Evolutionary conservation across 495 filamentous ascomycete species (phyloP).

Genomic region (Umbilicaria muhlenbergii): DNA sequence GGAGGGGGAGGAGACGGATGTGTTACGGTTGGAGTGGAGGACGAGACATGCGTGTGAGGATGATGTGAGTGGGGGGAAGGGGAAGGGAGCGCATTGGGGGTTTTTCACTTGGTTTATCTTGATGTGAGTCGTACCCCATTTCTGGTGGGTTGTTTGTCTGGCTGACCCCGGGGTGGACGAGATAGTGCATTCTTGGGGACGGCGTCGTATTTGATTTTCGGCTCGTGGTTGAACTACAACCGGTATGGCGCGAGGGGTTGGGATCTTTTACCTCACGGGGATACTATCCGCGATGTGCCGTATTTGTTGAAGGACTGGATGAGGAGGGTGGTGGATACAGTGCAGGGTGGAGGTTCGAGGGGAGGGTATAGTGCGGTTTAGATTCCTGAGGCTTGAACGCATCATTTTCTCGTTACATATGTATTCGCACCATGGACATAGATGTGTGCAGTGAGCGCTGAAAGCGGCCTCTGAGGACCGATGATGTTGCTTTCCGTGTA

Average conservation of each 20-base stretch:
- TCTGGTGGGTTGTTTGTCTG: neutral
- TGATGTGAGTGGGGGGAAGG: slow-evolving; percentile 26
- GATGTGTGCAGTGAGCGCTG: too few relatives aligned
- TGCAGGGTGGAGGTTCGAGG: slow-evolving; percentile 65
- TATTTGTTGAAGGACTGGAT: slow-evolving; percentile 85
- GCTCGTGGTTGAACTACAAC: slow-evolving; percentile 98
- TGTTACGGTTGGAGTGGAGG: slow-evolving; percentile 63
- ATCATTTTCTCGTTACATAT: too few relatives aligned
- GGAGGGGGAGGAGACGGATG: slow-evolving; percentile 31
- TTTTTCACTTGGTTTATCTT: slow-evolving; percentile 97
- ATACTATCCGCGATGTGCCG: slow-evolving; percentile 81
- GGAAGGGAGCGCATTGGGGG: slow-evolving; percentile 47
- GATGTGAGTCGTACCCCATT: slow-evolving; percentile 48
- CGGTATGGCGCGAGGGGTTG: slow-evolving; percentile 87
- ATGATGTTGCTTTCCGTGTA: too few relatives aligned
- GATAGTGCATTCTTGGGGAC: slow-evolving; percentile 65
- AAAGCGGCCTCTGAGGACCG: too few relatives aligned
- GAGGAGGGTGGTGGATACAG: slow-evolving; percentile 57
- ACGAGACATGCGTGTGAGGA: slow-evolving; percentile 75
- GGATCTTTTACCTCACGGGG: slow-evolving; percentile 88
- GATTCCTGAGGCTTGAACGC: slow-evolving; percentile 5
- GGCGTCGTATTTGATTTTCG: slow-evolving; percentile 91
- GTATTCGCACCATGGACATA: too few relatives aligned
- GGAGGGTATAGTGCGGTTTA: slow-evolving; percentile 93
- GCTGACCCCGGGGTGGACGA: neutral